Base-by-base conservation (phyloP, 2,329 filamentous ascomycete genomes). In the Aspergillus floridensis region DNA sequence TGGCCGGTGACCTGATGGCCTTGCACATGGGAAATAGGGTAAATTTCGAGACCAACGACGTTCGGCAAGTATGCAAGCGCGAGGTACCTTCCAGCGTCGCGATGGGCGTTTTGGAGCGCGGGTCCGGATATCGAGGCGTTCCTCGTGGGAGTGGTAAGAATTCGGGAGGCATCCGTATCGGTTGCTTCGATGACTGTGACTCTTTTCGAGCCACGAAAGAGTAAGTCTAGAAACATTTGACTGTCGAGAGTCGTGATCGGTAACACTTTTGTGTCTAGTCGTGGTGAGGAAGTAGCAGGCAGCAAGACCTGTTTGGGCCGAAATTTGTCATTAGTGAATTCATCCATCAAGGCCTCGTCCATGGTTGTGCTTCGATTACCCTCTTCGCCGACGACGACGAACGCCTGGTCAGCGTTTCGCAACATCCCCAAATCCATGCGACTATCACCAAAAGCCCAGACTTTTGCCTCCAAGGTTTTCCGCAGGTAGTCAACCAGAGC, bases 381-480 rank as follows among this genome's bases (percentile, higher is more conserved):
- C 62, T 81, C 68, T 0, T 81, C 70, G 0, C 84, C 83, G 2
- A 85, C 82, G 0, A 88, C 79, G 4, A 89, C 76, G 41, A 86
- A 68, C 0, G 84, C 81, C 58, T 80, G 59, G 63, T 88, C 71
- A 0, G 86, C 86, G 35, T 72, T 64, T 2, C 61, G 63, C 12
- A 88, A 63, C 86, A 89, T 89, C 0, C 74, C 70, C 19, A 88
- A 44, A 63, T 88, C 86, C 6, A 87, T 60, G 0, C 77, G 76
- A 63, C 85, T 85, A 64, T 88, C 85, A n/a, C 86, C 85, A 63
- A 88, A 85, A 0, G 83, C 86, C 68, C 75, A 81, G 19, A 87
- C 81, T 44, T 77, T 69, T 29, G 77, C 49, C 0, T 71, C 3
- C 46, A 79, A 62, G 0, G 19, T 19, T 0, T 74, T 26, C 55